Evolutionary conservation across 2,329 filamentous ascomycete species (phyloP).

Genomic region (Dactylellina sp.): DNA sequence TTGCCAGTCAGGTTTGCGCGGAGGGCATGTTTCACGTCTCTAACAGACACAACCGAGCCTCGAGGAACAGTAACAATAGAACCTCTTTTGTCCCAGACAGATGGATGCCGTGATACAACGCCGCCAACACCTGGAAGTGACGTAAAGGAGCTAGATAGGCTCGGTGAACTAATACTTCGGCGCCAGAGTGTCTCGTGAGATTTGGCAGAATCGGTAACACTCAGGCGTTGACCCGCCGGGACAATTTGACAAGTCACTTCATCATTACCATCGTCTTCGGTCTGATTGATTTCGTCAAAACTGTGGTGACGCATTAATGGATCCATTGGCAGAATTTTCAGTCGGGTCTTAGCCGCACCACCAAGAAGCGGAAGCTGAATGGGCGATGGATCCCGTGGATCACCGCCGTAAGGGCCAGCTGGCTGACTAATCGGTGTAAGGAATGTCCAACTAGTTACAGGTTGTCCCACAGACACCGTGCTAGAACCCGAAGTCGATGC

Average conservation of each 20-base stretch:
- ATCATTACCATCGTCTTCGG: constrained; percentile 7
- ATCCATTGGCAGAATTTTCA: not conserved
- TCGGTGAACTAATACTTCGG: constrained; percentile 49
- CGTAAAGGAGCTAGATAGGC: constrained; percentile 49
- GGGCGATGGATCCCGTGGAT: constrained; percentile 1
- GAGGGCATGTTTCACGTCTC: constrained; percentile 33
- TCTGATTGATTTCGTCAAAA: constrained; percentile 8
- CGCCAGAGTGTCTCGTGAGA: constrained; percentile 51
- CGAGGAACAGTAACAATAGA: constrained; percentile 36
- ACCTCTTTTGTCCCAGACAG: constrained; percentile 41
- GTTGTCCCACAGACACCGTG: constrained; percentile 20
- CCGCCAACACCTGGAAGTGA: constrained; percentile 27
- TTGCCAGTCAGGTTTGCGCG: constrained; percentile 49
- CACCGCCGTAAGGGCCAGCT: not conserved
- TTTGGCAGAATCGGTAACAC: constrained; percentile 38
- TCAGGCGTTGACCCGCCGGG: constrained; percentile 29
- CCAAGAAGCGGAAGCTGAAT: not conserved
- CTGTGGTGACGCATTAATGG: constrained; percentile 24
- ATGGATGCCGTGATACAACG: constrained; percentile 24
- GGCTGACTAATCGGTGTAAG: constrained; percentile 26
- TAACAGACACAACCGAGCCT: constrained; percentile 34
- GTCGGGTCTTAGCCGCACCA: not conserved
- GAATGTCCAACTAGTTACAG: constrained; percentile 35
- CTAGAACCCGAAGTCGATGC: constrained; percentile 27
- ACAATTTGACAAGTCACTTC: not conserved